These are phyloP conservation scores for Flaveria ramosissima DNA, from an alignment of 129 eudicot genomes.

Conservation along the genomic window DNA sequence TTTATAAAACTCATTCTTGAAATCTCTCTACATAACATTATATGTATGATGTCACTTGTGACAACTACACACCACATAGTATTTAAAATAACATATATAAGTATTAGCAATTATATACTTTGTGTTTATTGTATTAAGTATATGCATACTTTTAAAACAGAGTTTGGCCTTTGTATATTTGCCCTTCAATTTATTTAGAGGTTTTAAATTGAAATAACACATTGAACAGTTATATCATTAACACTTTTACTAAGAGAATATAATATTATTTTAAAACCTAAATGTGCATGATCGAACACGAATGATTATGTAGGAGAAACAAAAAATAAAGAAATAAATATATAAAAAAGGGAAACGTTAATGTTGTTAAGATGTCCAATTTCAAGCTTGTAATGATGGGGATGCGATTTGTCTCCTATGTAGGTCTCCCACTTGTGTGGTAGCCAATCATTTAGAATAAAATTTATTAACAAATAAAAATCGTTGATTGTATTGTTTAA, in stretches of 20 bases:
- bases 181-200: no score
- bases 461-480: background rate
- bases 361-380: conserved; percentile 35
- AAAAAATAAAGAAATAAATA: conserved; percentile 5
- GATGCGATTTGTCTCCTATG: conserved; percentile 42
- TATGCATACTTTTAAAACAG: no score
- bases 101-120: no score
- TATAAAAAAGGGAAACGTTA: background rate
- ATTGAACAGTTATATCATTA: background rate
- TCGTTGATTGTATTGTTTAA: background rate
- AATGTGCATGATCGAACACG: background rate
- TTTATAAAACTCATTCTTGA: no score
- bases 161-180: no score
- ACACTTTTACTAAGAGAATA: background rate
- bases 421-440: conserved; percentile 39
- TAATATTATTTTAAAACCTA: background rate
- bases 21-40: no score
- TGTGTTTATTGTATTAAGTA: no score
- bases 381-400: conserved; percentile 36
- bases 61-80: no score
- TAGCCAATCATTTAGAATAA: conserved; percentile 19
- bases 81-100: no score
- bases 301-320: background rate
- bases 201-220: no score
- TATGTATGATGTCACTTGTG: no score